Percentiles rank a stretch among this genome's conserved stretches.
Evolutionary conservation across 2,329 filamentous ascomycete genomes (phyloP).

Genomic region (Paecilomyces sp.): DNA sequence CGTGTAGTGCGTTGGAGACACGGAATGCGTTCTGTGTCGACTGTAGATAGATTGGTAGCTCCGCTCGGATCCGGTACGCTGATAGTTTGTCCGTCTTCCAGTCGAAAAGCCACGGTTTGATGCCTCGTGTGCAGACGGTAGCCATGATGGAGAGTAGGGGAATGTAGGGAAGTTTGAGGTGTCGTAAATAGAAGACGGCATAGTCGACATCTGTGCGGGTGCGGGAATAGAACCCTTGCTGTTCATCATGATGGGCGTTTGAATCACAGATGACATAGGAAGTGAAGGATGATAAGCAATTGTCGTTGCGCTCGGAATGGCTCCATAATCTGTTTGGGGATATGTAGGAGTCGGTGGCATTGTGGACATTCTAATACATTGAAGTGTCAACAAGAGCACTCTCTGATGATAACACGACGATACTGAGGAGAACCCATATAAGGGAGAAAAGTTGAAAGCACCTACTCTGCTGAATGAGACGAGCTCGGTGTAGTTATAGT

Average conservation of each 20-base stretch:
- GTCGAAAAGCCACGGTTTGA: not conserved
- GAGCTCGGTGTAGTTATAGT: not conserved
- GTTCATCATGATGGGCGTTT: not conserved
- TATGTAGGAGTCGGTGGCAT: constrained; percentile 24
- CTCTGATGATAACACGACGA: not conserved
- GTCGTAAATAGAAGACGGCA: not conserved
- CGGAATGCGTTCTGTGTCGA: not conserved
- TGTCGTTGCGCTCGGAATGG: not conserved
- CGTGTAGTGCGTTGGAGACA: not conserved
- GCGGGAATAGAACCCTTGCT: not conserved
- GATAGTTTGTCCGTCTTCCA: not conserved
- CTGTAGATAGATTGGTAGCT: not conserved
- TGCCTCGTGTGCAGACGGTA: not conserved
- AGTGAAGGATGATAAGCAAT: not conserved
- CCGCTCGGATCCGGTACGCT: not conserved
- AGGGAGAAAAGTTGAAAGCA: not conserved
- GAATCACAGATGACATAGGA: not conserved
- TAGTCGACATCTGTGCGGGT: not conserved
- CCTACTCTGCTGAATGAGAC: not conserved
- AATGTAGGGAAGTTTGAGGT: not conserved
- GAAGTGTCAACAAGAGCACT: not conserved
- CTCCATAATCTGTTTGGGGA: constrained; percentile 26
- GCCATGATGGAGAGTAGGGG: not conserved
- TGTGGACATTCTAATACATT: not conserved
- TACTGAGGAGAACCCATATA: not conserved